Evolutionary conservation across 768 basidiomycete genomes (phyloP).

Genomic region (Suillus subalutaceus): DNA sequence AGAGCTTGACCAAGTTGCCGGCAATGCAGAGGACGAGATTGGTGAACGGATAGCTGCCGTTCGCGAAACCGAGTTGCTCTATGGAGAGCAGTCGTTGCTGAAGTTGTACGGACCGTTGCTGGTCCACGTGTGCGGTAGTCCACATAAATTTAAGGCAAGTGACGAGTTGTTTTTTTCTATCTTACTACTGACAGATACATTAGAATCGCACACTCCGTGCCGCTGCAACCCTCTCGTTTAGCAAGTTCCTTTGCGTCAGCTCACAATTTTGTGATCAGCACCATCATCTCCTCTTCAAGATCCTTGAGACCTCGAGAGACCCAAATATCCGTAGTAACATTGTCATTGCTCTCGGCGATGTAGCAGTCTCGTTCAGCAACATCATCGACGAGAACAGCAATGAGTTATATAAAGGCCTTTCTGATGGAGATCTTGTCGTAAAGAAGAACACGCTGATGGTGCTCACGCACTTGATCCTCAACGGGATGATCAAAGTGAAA

Average conservation of each 20-base stretch:
- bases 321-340: conserved; percentile 93
- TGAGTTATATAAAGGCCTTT: conserved; percentile 91
- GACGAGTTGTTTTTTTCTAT: neutral
- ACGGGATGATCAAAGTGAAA: conserved; percentile 99
- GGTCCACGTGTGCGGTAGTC: conserved; percentile 87
- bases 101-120: conserved; percentile 89
- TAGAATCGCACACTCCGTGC: conserved; percentile 88
- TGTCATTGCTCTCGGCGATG: conserved; percentile 96
- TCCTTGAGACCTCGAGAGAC: conserved; percentile 90
- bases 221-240: conserved; percentile 85
- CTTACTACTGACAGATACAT: conserved; percentile 13
- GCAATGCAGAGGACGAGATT: conserved; percentile 98
- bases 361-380: conserved; percentile 96
- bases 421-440: conserved; percentile 83
- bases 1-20: conserved; percentile 96
- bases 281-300: conserved; percentile 87
- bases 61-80: conserved; percentile 86
- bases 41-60: conserved; percentile 87
- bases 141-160: conserved; percentile 85
- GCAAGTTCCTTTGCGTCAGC: conserved; percentile 96
- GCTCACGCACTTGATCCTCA: conserved; percentile 92
- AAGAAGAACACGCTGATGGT: conserved; percentile 99
- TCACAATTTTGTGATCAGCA: conserved; percentile 92
- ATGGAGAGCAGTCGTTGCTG: conserved; percentile 79
- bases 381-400: conserved; percentile 98